Evolutionary conservation across 2,329 filamentous ascomycete genomes (phyloP).

Genomic region (Neofusicoccum laricinum): DNA sequence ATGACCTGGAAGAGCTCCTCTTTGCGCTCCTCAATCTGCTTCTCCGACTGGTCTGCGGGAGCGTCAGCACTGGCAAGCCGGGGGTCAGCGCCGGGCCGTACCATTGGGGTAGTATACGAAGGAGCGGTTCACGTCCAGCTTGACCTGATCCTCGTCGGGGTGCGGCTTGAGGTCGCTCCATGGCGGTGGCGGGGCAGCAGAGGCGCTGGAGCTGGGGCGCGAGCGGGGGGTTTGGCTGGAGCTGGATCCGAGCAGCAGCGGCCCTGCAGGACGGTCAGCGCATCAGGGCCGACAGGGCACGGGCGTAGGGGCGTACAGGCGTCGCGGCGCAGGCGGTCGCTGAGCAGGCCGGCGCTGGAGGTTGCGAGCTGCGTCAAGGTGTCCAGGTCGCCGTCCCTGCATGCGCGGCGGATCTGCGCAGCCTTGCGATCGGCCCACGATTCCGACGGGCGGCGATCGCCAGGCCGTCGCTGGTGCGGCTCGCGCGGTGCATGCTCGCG

Average conservation of each 20-base stretch:
- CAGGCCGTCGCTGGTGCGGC: not conserved
- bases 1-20: constrained; percentile 77
- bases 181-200: not conserved
- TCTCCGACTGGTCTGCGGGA: constrained; percentile 62
- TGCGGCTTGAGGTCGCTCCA: constrained; percentile 72
- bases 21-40: constrained; percentile 69
- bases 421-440: constrained; percentile 26
- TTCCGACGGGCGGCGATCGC: constrained; percentile 13
- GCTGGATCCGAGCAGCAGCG: constrained; percentile 50
- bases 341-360: constrained; percentile 44
- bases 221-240: constrained; percentile 10
- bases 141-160: constrained; percentile 84
- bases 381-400: constrained; percentile 38
- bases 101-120: constrained; percentile 93
- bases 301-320: constrained; percentile 65
- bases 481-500: not conserved
- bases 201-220: not conserved
- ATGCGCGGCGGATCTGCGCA: constrained; percentile 39
- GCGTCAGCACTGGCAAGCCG: constrained; percentile 21
- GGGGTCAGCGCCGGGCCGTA: constrained; percentile 42
- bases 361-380: constrained; percentile 42
- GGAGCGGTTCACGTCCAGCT: constrained; percentile 89
- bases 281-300: constrained; percentile 6
- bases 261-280: constrained; percentile 51
- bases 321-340: constrained; percentile 59